Percentiles rank a stretch among this genome's conserved stretches.
phyloP scores from a whole-genome alignment of 2,329 filamentous ascomycete genomes.

The Zasmidium citrigriseum region DNA sequence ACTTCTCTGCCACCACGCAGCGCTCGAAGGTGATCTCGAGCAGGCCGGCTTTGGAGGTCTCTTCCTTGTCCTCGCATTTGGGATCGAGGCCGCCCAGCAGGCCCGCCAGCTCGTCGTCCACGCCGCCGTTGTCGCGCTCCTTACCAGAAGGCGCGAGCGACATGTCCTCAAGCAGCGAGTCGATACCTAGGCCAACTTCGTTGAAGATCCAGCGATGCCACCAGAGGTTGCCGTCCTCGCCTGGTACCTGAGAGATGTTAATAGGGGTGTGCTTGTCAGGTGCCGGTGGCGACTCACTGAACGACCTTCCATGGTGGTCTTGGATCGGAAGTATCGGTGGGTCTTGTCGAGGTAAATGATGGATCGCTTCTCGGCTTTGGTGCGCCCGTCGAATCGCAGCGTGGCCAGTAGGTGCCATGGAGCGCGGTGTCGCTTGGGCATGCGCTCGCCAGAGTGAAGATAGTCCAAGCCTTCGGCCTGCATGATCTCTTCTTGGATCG shows the following conservation, averaged over 20 bases:
- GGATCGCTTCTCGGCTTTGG: conserved; percentile 7
- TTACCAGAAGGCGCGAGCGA: neutral
- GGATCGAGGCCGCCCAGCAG: conserved; percentile 6
- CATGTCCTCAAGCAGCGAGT: conserved; percentile 9
- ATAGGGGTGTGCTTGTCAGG: too few species aligned
- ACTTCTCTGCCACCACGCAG: neutral
- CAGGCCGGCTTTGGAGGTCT: conserved; percentile 4
- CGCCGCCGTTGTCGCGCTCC: neutral
- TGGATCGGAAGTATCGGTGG: neutral
- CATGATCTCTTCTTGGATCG: neutral
- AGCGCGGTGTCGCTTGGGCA: neutral
- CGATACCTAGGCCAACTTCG: conserved; percentile 14
- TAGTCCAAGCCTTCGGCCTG: too few species aligned
- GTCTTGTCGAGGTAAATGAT: conserved; percentile 13
- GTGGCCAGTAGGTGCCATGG: conserved; percentile 10
- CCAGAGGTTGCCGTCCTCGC: neutral
- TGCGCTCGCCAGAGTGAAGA: neutral
- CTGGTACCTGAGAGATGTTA: neutral
- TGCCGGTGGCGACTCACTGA: neutral
- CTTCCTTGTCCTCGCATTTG: conserved; percentile 11
- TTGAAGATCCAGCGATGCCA: conserved; percentile 14
- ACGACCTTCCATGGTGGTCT: neutral
- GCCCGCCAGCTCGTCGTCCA: conserved; percentile 4
- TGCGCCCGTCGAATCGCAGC: conserved; percentile 13
- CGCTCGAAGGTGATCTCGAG: conserved; percentile 17